Evolutionary conservation across 2,329 filamentous ascomycete genomes (phyloP), one percentile per base, ranked within the genome.

Genomic region (Aspergillus sp.): DNA sequence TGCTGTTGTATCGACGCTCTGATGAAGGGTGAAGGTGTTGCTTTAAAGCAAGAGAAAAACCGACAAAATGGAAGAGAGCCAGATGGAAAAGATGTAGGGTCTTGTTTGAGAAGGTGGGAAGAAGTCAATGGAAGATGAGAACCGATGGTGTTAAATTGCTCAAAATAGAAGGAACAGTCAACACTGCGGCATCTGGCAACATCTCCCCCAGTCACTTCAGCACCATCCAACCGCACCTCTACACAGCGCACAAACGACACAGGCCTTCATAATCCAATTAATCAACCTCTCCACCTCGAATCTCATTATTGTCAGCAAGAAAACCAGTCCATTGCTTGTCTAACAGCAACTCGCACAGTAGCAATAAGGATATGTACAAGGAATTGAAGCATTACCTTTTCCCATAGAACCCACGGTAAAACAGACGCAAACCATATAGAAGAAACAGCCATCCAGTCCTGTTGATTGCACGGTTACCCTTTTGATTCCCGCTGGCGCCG

Each of bases 281-380:
- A 37, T n/a, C 12, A 37, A 12, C 5, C 14, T n/a, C 35, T 37
- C 12, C 15, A 5, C 15, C 5, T 37, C 35, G 9, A 37, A 7
- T n/a, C 35, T 7, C 14, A n/a, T 37, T 14, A 15, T 12, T 39
- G 31, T 35, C 17, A 52, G 55, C 40, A 57, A 37, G 41, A 23
- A 54, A 40, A 47, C 35, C 52, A 54, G 44, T 54, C 35, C 52
- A 54, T 54, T 54, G 44, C 43, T 31, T 47, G 27, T 54, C 43
- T 54, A 54, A 44, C 43, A 54, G 52, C 43, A 54, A 54, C 46
- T 47, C 24, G 19, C 52, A 40, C 17, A 31, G 52, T 54, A 31
- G 52, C 31, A 55, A 46, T 52, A 65, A 51, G 54, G 66, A 68
- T 70, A 71, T 71, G 53, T 71, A 71, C 68, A 71, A 58, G 59